phyloP scores from a whole-genome alignment of 208 protist species.

The Naegleria gruberi region DNA sequence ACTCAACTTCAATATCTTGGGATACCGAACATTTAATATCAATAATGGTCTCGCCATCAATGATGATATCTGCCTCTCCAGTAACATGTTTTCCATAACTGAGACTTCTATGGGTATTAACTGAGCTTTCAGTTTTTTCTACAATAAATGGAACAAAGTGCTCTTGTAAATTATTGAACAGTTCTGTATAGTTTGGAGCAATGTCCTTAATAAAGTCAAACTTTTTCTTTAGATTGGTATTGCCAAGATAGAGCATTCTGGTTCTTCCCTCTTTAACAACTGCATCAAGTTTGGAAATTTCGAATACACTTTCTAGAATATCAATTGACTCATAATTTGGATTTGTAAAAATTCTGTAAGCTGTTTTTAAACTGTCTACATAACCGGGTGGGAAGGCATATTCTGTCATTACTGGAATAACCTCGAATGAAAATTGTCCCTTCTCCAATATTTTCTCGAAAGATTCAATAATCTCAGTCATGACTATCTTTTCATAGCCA shows the following conservation, averaged over 20 bases:
- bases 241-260: background rate
- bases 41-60: background rate
- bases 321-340: background rate
- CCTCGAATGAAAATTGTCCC: background rate
- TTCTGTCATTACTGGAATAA: background rate
- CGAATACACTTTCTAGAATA: background rate
- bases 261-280: background rate
- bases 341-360: background rate
- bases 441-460: background rate
- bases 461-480: background rate
- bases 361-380: background rate
- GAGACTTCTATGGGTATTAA: background rate
- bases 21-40: background rate
- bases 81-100: too few relatives aligned
- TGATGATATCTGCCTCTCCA: background rate
- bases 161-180: background rate
- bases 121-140: background rate
- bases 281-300: background rate
- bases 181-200: background rate
- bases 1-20: background rate
- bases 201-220: background rate
- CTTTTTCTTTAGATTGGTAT: too few relatives aligned
- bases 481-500: background rate
- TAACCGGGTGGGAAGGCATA: background rate
- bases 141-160: background rate